Evolutionary conservation across 2,329 filamentous ascomycete species (phyloP), one percentile per base, ranked within the genome.

Genomic region (Verticillium tricorpus): DNA sequence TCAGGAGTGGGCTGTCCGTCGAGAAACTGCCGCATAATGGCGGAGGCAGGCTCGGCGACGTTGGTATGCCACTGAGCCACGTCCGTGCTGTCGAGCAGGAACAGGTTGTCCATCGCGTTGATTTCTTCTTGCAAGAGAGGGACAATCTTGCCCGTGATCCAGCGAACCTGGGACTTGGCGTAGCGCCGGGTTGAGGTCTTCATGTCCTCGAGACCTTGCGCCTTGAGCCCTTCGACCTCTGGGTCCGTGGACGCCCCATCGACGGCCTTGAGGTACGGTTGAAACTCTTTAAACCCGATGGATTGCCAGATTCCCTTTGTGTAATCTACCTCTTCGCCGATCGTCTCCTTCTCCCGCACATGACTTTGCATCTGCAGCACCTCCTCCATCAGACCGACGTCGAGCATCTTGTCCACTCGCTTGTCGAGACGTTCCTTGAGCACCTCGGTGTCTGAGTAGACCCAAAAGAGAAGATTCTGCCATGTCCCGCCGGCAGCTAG

Each of bases 221-320:
- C 67, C 66, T 84, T 87, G 15, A 93, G 73, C 19, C 78, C 78
- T 22, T 83, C 80, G 1, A 90, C 74, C 4, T 84, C 78, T 4
- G 57, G 11, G 61, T 61, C 7, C 66, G 67, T 32, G 8, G 31
- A 37, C 0, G 67, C 67, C 35, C 73, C 64, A 66, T 76, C 68
- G 15, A 79, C 63, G 1, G 84, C 82, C 2, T 77, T 69, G 28
- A 93, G 77, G 69, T 93, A 97, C 0, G 85, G 82, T 62, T 90
- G 84, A 71, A 98, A 90, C 71, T 99, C 92, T 72, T 96, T 97
- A 76, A 93, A 97, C 1, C 95, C 95, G 64, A 99, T 99, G 1
- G 93, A 95, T 60, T 96, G 90, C 93, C 94, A 99, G 54, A 99
- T 96, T 0, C 95, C 96, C 60, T 88, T 87, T 1, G 85, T 90